Percentiles rank a stretch among this genome's conserved stretches.
phyloP scores from a whole-genome alignment of 768 basidiomycete species.

The Suillus brevipes region DNA sequence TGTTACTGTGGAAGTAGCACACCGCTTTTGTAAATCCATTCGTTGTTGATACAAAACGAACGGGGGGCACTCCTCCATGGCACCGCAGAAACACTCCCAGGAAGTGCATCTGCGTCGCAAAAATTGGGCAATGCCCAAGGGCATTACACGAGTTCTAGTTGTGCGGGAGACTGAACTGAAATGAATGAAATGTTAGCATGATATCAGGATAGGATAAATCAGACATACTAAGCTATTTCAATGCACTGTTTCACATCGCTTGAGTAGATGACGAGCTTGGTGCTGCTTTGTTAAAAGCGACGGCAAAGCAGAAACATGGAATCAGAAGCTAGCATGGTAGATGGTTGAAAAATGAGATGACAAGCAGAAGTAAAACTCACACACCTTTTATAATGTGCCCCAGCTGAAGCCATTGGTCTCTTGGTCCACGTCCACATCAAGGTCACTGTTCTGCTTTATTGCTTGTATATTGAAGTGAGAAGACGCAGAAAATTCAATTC shows the following conservation, averaged over 20 bases:
- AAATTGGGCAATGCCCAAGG: not conserved
- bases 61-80: not conserved
- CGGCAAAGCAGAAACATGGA: not conserved
- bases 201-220: not conserved
- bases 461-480: slow-evolving; percentile 1
- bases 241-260: not conserved
- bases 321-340: not conserved
- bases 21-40: not conserved
- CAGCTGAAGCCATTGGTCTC: not conserved
- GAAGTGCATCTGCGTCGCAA: not conserved
- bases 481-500: not conserved
- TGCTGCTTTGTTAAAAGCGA: not conserved
- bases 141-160: not conserved
- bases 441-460: not conserved
- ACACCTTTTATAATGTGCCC: not conserved
- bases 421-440: not conserved
- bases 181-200: not conserved
- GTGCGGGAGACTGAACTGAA: not conserved
- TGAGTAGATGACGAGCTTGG: not conserved
- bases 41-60: not conserved
- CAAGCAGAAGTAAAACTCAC: not conserved
- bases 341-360: not conserved
- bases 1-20: not conserved
- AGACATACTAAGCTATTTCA: not conserved
- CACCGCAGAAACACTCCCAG: not conserved